These are phyloP conservation scores for Fonsecaea pugnacius DNA, from an alignment of 2,329 filamentous ascomycete genomes.

Conservation along the genomic window DNA sequence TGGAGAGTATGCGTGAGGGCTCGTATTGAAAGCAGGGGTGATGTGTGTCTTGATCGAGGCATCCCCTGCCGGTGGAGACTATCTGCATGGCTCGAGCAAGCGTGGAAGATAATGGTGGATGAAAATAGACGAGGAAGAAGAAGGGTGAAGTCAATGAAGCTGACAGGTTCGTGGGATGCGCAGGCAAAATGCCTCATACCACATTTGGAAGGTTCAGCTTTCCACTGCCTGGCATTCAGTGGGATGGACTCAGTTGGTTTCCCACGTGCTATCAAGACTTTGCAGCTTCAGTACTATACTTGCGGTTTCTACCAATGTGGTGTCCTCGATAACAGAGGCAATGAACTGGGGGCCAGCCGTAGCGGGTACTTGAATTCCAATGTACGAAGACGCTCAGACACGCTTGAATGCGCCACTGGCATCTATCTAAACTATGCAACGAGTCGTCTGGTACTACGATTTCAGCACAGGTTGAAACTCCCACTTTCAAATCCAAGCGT, in stretches of 20 bases:
- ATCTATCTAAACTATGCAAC: neutral
- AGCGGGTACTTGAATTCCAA: neutral
- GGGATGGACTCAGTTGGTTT: neutral
- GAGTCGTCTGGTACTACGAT: neutral
- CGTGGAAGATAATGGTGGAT: neutral
- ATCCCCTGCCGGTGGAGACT: neutral
- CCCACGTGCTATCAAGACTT: neutral
- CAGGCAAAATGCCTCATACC: neutral
- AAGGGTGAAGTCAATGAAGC: neutral
- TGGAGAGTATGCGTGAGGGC: neutral
- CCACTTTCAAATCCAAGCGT: neutral
- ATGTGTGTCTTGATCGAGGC: neutral
- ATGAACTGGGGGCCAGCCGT: neutral
- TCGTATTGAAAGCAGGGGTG: neutral
- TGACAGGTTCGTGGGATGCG: constrained; percentile 2
- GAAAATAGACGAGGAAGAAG: neutral
- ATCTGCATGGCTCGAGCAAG: neutral
- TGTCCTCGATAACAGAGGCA: neutral
- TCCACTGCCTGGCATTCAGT: neutral
- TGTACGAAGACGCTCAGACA: neutral
- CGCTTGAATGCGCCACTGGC: neutral
- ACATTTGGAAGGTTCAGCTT: neutral
- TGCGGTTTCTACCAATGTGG: neutral
- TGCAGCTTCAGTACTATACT: neutral
- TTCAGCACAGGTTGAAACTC: neutral